These are phyloP conservation scores for Diaporthe caulivora DNA, from an alignment of 2,329 filamentous ascomycete species.

Conservation along the genomic window DNA sequence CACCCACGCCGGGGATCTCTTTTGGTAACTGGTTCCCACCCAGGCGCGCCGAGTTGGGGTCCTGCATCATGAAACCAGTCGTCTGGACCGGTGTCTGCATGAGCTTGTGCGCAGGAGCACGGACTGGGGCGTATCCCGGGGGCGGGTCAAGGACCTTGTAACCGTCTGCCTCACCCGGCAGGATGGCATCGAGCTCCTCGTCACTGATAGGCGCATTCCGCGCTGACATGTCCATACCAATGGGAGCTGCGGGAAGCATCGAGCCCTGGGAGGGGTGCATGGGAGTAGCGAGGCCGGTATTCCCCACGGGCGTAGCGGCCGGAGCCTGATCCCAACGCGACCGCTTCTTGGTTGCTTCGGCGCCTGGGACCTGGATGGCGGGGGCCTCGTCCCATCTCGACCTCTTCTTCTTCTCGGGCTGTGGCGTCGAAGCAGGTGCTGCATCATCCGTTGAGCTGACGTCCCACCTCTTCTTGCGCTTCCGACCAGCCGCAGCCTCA, in stretches of 20 bases:
- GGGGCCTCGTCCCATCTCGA: slow-evolving; percentile 92
- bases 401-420: slow-evolving; percentile 73
- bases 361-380: slow-evolving; percentile 63
- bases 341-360: slow-evolving; percentile 76
- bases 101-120: slow-evolving; percentile 80
- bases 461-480: slow-evolving; percentile 97
- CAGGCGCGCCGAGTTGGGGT: slow-evolving; percentile 85
- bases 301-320: slow-evolving; percentile 80
- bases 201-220: slow-evolving; percentile 89
- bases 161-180: slow-evolving; percentile 88
- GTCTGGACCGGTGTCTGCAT: slow-evolving; percentile 80
- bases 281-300: slow-evolving; percentile 81
- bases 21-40: slow-evolving; percentile 93
- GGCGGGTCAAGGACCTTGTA: slow-evolving; percentile 94
- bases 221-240: slow-evolving; percentile 83
- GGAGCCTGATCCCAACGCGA: slow-evolving; percentile 95
- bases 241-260: slow-evolving; percentile 66
- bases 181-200: slow-evolving; percentile 91
- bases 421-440: slow-evolving; percentile 61
- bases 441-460: slow-evolving; percentile 71
- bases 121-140: slow-evolving; percentile 88
- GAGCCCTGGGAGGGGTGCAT: slow-evolving; percentile 77
- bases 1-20: slow-evolving; percentile 95
- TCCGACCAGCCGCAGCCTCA: slow-evolving; percentile 73
- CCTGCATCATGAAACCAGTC: slow-evolving; percentile 96